These are phyloP conservation scores for Antitrichia curtipendula DNA, from an alignment of 225 moss, liverwort and hornwort genomes.

Conservation along the genomic window DNA sequence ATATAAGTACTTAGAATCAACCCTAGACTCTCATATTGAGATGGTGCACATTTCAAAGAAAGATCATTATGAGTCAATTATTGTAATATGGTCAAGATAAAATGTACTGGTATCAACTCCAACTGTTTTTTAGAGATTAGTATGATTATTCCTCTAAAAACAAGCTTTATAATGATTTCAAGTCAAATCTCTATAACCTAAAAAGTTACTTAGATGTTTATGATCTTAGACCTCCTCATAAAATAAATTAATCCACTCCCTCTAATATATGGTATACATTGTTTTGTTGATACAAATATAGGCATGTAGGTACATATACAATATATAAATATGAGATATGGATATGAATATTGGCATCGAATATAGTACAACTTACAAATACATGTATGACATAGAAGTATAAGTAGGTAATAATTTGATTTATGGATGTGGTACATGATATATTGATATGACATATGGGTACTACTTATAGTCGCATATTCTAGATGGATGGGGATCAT, in stretches of 20 bases:
- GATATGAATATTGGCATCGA: background rate
- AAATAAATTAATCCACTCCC: too few species aligned
- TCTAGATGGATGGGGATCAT: background rate
- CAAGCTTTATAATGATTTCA: background rate
- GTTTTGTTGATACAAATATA: accelerated
- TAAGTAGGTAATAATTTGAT: background rate
- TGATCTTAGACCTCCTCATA: accelerated
- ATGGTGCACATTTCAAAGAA: background rate
- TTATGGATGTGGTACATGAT: background rate
- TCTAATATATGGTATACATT: too few species aligned
- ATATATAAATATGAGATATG: accelerated
- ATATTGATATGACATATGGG: accelerated
- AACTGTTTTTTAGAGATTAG: background rate
- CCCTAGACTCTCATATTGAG: background rate
- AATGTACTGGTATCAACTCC: background rate
- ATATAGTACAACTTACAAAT: background rate
- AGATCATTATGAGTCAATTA: background rate
- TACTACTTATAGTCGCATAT: accelerated
- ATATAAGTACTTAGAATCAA: background rate
- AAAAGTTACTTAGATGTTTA: background rate
- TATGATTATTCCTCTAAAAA: too few species aligned
- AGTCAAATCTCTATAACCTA: background rate
- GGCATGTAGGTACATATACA: accelerated
- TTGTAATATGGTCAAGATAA: background rate
- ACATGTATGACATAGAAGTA: too few species aligned